Evolutionary conservation across 176 grass and related monocot genomes (phyloP), one percentile per base, ranked within the genome.

Genomic region (Carex myosuroides): DNA sequence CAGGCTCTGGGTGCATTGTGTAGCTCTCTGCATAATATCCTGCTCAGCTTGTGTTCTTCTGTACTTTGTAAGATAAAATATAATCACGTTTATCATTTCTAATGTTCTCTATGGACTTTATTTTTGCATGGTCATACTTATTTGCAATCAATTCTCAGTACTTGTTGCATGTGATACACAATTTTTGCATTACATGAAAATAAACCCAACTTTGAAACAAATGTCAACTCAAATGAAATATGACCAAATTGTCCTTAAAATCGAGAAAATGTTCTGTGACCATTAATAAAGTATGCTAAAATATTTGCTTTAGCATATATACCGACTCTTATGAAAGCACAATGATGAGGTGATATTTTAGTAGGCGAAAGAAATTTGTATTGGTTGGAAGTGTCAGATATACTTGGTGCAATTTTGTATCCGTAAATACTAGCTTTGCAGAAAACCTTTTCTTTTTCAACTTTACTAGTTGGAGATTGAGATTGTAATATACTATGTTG

Each of bases 1-100:
- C 92, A 98, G 95, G 92, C 92, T 98, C 32, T 91, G 95, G 92
- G 95, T 95, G 61, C 95, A 95, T 84, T 98, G 95, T 11, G 84
- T 98, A 42, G 72, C 85, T 50, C 63, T 98, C 10, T 95, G 95
- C 75, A 95, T 95, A 71, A 87, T 95, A 88, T 89, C 95, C 83
- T 74, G n/a, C 82, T 87, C 82, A 79, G 95, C 95, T 81, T 95
- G 92, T 59, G 14, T 89, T 85, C 92, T 98, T 84, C 89, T 98
- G 29, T 93, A 95, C 80, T 76, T 89, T 88, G 95, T 98, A 95
- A 91, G 91, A 35, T 55, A 68, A 86, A 80, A 57, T 71, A 71
- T 44, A 57, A 78, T 26, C 33, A 33, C 46, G 14, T 57, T 18
- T 35, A 8, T 30, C 20, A 30, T 55, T 54, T 76, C 37, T 16